A percentile compares a stretch with the other conserved stretches of the same genome.
Conservation (phyloP, 2,329 filamentous ascomycete species). For the Aspergillus latus region DNA sequence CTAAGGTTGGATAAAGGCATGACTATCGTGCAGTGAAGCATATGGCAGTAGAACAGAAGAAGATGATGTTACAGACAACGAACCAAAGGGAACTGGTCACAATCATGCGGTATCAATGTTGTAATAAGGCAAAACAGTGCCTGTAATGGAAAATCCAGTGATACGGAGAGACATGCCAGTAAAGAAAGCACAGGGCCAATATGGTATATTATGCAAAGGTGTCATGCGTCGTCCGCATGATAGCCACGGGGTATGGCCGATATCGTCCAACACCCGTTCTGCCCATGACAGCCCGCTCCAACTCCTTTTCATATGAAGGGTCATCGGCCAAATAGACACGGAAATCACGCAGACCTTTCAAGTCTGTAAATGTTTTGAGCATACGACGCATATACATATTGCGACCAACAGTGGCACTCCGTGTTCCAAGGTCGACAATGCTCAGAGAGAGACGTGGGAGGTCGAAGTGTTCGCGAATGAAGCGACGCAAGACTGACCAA, state of each 20-base stretch:
- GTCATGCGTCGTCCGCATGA: neutral
- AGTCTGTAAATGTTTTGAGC: slow-evolving; percentile 20
- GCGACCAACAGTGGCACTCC: neutral
- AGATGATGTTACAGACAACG: slow-evolving; percentile 1
- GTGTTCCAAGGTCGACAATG: slow-evolving; percentile 22
- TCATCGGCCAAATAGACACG: slow-evolving; percentile 23
- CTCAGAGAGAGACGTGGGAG: slow-evolving; percentile 21
- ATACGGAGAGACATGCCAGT: neutral
- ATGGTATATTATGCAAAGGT: neutral
- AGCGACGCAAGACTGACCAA: slow-evolving; percentile 29
- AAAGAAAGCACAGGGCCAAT: neutral
- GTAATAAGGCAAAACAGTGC: neutral
- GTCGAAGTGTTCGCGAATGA: slow-evolving; percentile 30
- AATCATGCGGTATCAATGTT: neutral
- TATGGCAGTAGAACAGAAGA: neutral
- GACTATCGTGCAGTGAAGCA: too few species aligned
- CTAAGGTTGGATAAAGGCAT: too few species aligned
- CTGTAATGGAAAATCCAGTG: neutral
- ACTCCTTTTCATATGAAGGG: slow-evolving; percentile 19
- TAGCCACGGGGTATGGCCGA: neutral
- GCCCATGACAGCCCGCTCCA: slow-evolving; percentile 20
- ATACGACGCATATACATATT: slow-evolving; percentile 22
- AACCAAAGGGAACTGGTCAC: neutral
- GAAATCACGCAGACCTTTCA: slow-evolving; percentile 22
- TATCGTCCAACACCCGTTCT: slow-evolving; percentile 3